Evolutionary conservation across 2,329 filamentous ascomycete species (phyloP), one percentile per base, ranked within the genome.

Genomic region (Penicillium italicum): DNA sequence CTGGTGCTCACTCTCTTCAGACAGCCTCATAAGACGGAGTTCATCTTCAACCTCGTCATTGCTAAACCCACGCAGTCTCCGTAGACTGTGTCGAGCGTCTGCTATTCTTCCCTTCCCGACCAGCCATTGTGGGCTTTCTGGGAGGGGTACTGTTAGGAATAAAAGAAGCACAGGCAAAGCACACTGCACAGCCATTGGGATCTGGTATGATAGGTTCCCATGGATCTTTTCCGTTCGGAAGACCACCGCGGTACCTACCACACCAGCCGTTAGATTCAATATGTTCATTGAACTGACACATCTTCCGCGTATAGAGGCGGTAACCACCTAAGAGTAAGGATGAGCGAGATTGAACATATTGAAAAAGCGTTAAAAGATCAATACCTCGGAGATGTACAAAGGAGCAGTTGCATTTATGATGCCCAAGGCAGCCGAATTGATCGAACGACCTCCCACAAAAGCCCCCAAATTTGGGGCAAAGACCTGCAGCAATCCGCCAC

Each of bases 141-240:
- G 69, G 11, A 72, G 56, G 24, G 66, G 50, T 3, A 69, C 31
- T 4, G 72, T 73, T 20, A 70, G 52, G 0, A 65, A 6, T 22
- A 70, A 53, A 10, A 75, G 59, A 5, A 74, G 37, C 1, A 66
- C 63, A 4, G 72, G 72, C 11, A 72, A 55, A 12, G 58, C 69
- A 31, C 66, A 68, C 55, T 76, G 73, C 2, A 75, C 57, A 5
- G 68, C 70, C 12, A 76, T 61, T 3, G 73, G 73, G 12, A 74
- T 73, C 57, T 67, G 66, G 55, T 69, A 75, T 14, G 66, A 65
- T 10, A 62, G 58, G 7, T 55, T 54, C n/a, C 68, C 69, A 0
- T 54, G 45, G 20, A 69, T 40, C 30, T 56, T 67, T 44, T 70
- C 51, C 0, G 70, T 71, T 2, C 53, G 66, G 56, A 67, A 69